A percentile compares a stretch with the other conserved stretches of the same genome.
phyloP scores from a whole-genome alignment of 225 moss, liverwort and hornwort genomes.

The Marchantia polymorpha region DNA sequence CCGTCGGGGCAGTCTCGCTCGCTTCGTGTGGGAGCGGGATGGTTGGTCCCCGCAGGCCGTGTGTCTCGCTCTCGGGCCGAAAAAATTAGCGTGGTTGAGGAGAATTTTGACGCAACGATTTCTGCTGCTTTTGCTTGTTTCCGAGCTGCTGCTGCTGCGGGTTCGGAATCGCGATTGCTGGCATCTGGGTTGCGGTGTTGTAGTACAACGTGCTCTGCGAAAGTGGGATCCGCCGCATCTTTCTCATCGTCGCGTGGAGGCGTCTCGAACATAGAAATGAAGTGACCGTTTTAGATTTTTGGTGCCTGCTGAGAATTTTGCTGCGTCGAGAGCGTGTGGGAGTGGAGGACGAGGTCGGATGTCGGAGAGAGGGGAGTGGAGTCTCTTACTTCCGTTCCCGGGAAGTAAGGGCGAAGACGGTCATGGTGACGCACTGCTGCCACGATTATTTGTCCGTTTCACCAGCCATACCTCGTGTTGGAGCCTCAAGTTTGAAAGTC shows the following conservation, averaged over 20 bases:
- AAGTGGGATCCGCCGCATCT: neutral
- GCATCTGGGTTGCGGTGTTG: neutral
- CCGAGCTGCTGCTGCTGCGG: neutral
- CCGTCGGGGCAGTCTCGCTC: neutral
- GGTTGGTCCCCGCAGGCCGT: no score
- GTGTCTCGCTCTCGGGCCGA: neutral
- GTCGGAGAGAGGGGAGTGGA: neutral
- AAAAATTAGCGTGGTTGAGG: neutral
- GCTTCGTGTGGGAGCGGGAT: neutral
- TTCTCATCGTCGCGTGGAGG: neutral
- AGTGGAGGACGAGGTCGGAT: neutral
- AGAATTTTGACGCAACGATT: conserved; percentile 3
- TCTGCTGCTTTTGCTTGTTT: neutral
- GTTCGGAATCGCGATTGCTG: neutral
- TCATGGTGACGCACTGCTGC: neutral
- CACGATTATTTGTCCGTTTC: neutral
- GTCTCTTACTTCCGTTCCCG: neutral
- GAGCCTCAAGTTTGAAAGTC: neutral
- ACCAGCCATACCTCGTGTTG: neutral
- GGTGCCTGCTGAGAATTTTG: neutral
- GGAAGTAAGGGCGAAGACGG: conserved; percentile 1
- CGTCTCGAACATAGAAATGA: conserved; percentile 6
- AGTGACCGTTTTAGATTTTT: conserved; percentile 32
- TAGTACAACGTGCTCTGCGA: neutral
- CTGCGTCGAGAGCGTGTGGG: neutral